phyloP scores from a whole-genome alignment of 148 eudicot species.

The Silene conica region DNA sequence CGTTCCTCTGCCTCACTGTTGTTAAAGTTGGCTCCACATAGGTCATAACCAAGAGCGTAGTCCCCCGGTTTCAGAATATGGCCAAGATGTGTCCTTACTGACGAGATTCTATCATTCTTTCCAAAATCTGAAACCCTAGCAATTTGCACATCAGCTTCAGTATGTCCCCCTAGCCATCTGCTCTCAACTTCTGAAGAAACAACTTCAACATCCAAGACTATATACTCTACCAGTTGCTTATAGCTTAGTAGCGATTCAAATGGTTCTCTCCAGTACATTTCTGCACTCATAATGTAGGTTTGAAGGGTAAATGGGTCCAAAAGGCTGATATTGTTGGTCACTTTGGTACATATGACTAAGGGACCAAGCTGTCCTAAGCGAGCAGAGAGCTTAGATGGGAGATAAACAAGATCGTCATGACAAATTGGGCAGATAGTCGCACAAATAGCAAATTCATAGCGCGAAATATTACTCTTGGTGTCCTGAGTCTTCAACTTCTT shows the following conservation, averaged over 20 bases:
- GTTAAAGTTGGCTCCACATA: constrained; percentile 45
- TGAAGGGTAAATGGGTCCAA: constrained; percentile 21
- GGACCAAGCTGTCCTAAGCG: constrained; percentile 13
- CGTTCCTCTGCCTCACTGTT: constrained; percentile 51
- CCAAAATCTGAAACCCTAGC: constrained; percentile 25
- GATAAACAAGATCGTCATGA: constrained; percentile 20
- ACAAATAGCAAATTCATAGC: constrained; percentile 5
- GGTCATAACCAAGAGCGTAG: constrained; percentile 62
- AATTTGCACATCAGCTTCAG: constrained; percentile 19
- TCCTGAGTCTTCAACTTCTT: constrained; percentile 19
- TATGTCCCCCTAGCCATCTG: constrained; percentile 9
- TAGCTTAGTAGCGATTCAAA: constrained; percentile 16
- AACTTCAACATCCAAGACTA: constrained; percentile 15
- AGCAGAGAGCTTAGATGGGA: constrained; percentile 6
- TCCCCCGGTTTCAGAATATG: constrained; percentile 50
- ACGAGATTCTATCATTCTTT: constrained; percentile 14
- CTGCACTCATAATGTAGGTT: neutral
- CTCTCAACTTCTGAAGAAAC: constrained; percentile 14
- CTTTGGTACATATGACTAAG: constrained; percentile 13
- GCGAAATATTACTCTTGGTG: neutral
- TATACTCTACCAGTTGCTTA: constrained; percentile 13
- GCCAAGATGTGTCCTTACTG: constrained; percentile 46
- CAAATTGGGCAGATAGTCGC: constrained; percentile 18
- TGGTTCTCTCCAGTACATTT: constrained; percentile 24
- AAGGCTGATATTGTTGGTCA: constrained; percentile 12